Percentiles rank a stretch among this genome's conserved stretches.
Conservation (phyloP, 352 stramenopile genomes). For the Halophytophthora polymorphica region DNA sequence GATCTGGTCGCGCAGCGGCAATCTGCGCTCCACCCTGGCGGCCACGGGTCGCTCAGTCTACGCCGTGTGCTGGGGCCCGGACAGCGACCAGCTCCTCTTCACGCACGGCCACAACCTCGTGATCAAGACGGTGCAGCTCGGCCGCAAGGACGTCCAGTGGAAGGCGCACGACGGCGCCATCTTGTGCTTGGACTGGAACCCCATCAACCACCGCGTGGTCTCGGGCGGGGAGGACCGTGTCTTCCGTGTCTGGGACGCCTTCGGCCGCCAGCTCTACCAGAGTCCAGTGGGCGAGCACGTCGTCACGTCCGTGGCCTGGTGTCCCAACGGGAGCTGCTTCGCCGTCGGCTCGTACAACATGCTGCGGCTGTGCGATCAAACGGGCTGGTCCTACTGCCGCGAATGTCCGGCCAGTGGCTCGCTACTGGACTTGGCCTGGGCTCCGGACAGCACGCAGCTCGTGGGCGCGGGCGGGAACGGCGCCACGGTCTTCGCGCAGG, state of each 20-base stretch:
- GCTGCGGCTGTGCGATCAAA: conserved; percentile 92
- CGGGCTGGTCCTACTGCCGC: conserved; percentile 88
- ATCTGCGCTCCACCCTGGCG: conserved; percentile 85
- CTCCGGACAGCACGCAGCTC: conserved; percentile 89
- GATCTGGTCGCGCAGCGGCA: conserved; percentile 87
- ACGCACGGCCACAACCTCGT: conserved; percentile 85
- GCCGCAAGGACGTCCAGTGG: conserved; percentile 87
- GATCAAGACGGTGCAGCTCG: conserved; percentile 91
- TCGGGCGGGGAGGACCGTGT: conserved; percentile 91
- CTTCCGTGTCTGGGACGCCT: conserved; percentile 92
- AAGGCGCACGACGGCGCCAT: conserved; percentile 90
- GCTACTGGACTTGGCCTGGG: conserved; percentile 88
- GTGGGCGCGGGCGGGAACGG: conserved; percentile 85
- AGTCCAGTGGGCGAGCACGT: conserved; percentile 82
- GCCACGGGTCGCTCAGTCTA: conserved; percentile 84
- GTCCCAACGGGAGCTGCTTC: conserved; percentile 89
- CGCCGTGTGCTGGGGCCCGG: conserved; percentile 87
- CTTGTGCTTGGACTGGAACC: conserved; percentile 92
- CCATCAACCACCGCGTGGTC: conserved; percentile 90
- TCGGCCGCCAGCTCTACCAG: conserved; percentile 89
- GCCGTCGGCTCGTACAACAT: conserved; percentile 92
- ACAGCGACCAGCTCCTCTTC: conserved; percentile 90
- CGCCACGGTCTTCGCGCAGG: conserved; percentile 85
- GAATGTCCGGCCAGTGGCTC: conserved; percentile 81
- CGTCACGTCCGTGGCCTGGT: conserved; percentile 91